Conservation (phyloP, 2,329 filamentous ascomycete species). For the Sporothrix euskadiensis region DNA sequence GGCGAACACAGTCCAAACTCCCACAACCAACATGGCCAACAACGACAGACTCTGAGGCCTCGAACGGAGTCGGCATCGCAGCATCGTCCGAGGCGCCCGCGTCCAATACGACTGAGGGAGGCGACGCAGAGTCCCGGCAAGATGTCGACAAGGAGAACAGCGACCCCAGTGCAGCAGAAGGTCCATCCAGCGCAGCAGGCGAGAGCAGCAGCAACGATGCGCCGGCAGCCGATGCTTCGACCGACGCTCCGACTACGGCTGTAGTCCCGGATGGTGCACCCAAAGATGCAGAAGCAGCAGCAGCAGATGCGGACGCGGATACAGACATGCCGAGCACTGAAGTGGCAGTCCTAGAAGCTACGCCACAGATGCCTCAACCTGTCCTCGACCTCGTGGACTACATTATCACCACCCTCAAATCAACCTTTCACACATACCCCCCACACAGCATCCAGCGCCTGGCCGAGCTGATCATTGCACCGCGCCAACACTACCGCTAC, state of each 20-base stretch:
- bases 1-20: conserved; percentile 47
- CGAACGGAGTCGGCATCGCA: conserved; percentile 37
- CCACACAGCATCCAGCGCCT: conserved; percentile 93
- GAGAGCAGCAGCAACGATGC: neutral
- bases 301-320: conserved; percentile 8
- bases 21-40: conserved; percentile 50
- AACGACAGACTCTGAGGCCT: conserved; percentile 23
- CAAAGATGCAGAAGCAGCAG: neutral
- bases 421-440: conserved; percentile 70
- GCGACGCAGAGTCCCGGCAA: conserved; percentile 47
- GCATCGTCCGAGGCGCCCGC: neutral
- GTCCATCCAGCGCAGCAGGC: conserved; percentile 33
- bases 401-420: conserved; percentile 61
- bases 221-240: neutral
- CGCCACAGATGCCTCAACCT: conserved; percentile 56
- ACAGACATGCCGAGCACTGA: neutral
- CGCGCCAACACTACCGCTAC: conserved; percentile 75
- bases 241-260: neutral
- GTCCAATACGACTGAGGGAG: neutral
- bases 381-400: conserved; percentile 62
- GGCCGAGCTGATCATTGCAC: conserved; percentile 77
- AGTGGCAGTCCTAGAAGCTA: conserved; percentile 42
- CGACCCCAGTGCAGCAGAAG: conserved; percentile 42
- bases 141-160: conserved; percentile 70
- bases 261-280: neutral